These are phyloP conservation scores for Chlorophyllum brunneum DNA, from an alignment of 768 basidiomycete genomes.

Conservation along the genomic window DNA sequence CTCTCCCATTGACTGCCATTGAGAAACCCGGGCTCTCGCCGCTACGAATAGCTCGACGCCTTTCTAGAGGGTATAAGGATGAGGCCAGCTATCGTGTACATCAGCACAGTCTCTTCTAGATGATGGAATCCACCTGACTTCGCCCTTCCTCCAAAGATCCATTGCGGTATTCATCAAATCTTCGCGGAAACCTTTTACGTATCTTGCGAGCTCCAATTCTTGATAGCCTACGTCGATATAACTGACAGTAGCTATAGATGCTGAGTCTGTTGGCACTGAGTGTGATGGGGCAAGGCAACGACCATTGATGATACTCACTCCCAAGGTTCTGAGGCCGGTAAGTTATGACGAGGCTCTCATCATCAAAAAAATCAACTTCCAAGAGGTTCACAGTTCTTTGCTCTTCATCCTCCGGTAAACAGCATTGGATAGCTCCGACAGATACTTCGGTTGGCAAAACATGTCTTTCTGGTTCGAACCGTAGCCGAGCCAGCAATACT, in stretches of 20 bases:
- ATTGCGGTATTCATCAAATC: conserved; percentile 59
- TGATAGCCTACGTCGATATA: conserved; percentile 63
- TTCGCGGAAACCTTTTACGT: conserved; percentile 59
- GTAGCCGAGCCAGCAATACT: conserved; percentile 59
- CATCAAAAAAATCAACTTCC: conserved; percentile 78
- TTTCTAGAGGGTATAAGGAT: conserved; percentile 48
- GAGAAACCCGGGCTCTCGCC: conserved; percentile 50
- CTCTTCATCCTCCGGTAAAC: conserved; percentile 37
- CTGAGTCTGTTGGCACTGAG: conserved; percentile 35
- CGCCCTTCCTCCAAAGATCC: conserved; percentile 54
- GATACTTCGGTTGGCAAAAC: conserved; percentile 37
- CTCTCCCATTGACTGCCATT: conserved; percentile 71
- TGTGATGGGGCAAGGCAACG: conserved; percentile 27
- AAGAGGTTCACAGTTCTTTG: conserved; percentile 46
- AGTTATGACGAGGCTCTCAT: conserved; percentile 61
- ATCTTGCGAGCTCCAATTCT: conserved; percentile 38
- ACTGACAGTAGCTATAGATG: conserved; percentile 59
- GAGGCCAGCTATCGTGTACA: conserved; percentile 44
- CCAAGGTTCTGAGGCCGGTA: conserved; percentile 45
- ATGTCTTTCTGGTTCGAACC: conserved; percentile 27
- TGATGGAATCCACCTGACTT: conserved; percentile 45
- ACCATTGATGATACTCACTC: conserved; percentile 38
- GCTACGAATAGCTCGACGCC: conserved; percentile 50
- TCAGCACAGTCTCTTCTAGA: conserved; percentile 21
- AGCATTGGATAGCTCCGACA: conserved; percentile 54